A percentile compares a stretch with the other conserved stretches of the same genome.
phyloP scores from a whole-genome alignment of 345 rosid genomes.

The Crucihimalaya himalaica region DNA sequence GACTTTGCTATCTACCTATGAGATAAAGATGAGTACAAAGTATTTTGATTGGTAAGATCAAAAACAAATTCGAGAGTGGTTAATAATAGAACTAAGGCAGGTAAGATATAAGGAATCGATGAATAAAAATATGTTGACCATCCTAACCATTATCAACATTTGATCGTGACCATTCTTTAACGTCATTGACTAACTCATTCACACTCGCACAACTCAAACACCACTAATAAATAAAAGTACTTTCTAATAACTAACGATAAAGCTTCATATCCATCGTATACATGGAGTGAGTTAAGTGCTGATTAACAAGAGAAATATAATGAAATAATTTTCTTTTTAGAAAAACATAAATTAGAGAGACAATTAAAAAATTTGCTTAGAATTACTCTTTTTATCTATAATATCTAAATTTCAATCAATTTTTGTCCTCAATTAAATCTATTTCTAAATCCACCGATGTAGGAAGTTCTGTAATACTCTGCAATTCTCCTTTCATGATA shows the following conservation, averaged over 20 bases:
- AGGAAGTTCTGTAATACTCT: neutral
- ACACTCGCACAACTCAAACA: slow-evolving; percentile 9
- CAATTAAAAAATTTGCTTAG: too few species aligned
- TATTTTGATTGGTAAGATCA: slow-evolving; percentile 35
- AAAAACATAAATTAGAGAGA: too few species aligned
- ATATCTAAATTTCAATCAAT: too few species aligned
- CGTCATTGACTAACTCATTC: slow-evolving; percentile 25
- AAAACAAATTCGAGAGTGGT: slow-evolving; percentile 39
- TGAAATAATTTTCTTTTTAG: neutral
- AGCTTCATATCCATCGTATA: neutral
- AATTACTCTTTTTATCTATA: too few species aligned
- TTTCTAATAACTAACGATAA: neutral
- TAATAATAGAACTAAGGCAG: slow-evolving; percentile 38
- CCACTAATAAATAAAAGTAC: neutral
- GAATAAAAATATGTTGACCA: slow-evolving; percentile 16
- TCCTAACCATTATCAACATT: slow-evolving; percentile 24
- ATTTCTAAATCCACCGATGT: too few species aligned
- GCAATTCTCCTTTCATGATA: neutral
- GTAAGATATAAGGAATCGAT: slow-evolving; percentile 35
- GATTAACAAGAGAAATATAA: neutral
- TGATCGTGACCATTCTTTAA: slow-evolving; percentile 27
- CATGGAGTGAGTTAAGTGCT: neutral
- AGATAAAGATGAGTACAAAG: slow-evolving; percentile 33
- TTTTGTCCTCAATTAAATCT: too few species aligned
- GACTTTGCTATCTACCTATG: slow-evolving; percentile 36